These are phyloP conservation scores for Phylloporus sp. DNA, from an alignment of 768 basidiomycete species.

Conservation along the genomic window DNA sequence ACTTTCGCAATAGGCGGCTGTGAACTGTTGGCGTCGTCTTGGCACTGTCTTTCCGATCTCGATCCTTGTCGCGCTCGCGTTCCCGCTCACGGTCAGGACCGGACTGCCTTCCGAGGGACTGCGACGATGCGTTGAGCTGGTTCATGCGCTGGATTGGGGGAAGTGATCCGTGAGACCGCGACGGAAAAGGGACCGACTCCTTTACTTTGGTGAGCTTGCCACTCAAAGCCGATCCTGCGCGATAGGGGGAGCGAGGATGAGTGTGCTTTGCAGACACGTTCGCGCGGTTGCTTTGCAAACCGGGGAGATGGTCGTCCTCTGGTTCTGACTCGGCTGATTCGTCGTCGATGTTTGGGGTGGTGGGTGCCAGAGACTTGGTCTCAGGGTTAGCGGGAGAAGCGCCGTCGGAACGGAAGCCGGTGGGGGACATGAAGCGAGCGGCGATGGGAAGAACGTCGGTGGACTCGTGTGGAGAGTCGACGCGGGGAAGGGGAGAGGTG, in stretches of 20 bases:
- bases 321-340: slow-evolving; percentile 74
- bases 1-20: slow-evolving; percentile 56
- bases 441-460: slow-evolving; percentile 80
- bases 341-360: slow-evolving; percentile 60
- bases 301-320: slow-evolving; percentile 47
- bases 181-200: slow-evolving; percentile 67
- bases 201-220: slow-evolving; percentile 36
- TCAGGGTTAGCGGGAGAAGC: slow-evolving; percentile 37
- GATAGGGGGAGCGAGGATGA: slow-evolving; percentile 78
- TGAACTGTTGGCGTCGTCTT: slow-evolving; percentile 30
- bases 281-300: slow-evolving; percentile 17
- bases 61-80: slow-evolving; percentile 39
- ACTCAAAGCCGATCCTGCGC: slow-evolving; percentile 41
- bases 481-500: slow-evolving; percentile 30
- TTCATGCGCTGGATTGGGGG: slow-evolving; percentile 55
- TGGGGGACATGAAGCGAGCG: slow-evolving; percentile 82
- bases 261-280: slow-evolving; percentile 46
- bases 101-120: slow-evolving; percentile 71
- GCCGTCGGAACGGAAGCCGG: slow-evolving; percentile 43
- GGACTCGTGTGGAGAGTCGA: slow-evolving; percentile 67
- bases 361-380: slow-evolving; percentile 43
- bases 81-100: slow-evolving; percentile 41
- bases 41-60: slow-evolving; percentile 43
- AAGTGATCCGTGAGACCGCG: slow-evolving; percentile 73
- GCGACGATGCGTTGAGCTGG: slow-evolving; percentile 55